Conservation (phyloP, 345 rosid genomes). For the Eutrema japonicum region DNA sequence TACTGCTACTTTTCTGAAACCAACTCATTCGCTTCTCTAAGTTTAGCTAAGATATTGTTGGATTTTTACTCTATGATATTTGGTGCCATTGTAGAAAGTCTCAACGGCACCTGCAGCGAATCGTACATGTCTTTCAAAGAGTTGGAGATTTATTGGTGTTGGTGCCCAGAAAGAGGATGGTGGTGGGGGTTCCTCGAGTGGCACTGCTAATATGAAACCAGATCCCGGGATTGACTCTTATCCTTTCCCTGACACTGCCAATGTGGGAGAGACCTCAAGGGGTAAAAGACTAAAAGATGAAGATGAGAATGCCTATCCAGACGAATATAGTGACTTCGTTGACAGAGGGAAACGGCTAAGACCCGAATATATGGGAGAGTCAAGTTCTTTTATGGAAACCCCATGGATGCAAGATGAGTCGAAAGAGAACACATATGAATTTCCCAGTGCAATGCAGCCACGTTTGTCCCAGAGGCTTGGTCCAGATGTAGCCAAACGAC, state of each 20-base stretch:
- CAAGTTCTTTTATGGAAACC: slow-evolving; percentile 50
- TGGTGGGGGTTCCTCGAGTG: slow-evolving; percentile 34
- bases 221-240: slow-evolving; percentile 41
- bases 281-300: slow-evolving; percentile 81
- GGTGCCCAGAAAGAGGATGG: slow-evolving; percentile 38
- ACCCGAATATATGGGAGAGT: slow-evolving; percentile 53
- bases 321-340: slow-evolving; percentile 35
- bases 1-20: slow-evolving; percentile 8
- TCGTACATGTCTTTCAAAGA: slow-evolving; percentile 31
- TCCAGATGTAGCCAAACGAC: slow-evolving; percentile 60
- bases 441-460: slow-evolving; percentile 48
- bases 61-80: slow-evolving; percentile 13
- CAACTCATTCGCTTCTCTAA: not conserved
- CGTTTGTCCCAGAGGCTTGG: slow-evolving; percentile 52
- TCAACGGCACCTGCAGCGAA: slow-evolving; percentile 13
- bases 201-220: slow-evolving; percentile 46
- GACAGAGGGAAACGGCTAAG: slow-evolving; percentile 64
- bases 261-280: slow-evolving; percentile 49
- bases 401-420: slow-evolving; percentile 56
- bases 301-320: slow-evolving; percentile 40
- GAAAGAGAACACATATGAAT: slow-evolving; percentile 26
- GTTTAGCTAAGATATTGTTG: not conserved
- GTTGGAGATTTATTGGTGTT: slow-evolving; percentile 39
- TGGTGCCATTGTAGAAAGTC: slow-evolving; percentile 31
- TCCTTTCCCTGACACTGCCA: slow-evolving; percentile 39